Conservation (phyloP, 2,329 filamentous ascomycete genomes). For the Massarina eburnea region DNA sequence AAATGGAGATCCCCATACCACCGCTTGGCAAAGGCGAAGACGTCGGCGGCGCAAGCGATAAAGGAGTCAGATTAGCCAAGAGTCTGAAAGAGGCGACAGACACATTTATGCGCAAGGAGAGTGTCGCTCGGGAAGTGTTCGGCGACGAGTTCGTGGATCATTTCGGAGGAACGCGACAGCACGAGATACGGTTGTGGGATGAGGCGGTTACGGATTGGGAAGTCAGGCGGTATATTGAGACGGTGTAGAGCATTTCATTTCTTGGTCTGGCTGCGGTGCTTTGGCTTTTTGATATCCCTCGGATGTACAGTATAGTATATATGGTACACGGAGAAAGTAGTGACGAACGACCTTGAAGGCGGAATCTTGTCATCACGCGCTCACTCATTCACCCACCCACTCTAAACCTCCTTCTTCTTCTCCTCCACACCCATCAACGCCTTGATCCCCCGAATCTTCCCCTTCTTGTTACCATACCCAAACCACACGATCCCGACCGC, state of each 20-base stretch:
- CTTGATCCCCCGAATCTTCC: conserved; percentile 45
- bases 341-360: background rate
- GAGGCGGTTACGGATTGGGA: conserved; percentile 97
- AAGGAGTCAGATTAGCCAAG: conserved; percentile 78
- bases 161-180: conserved; percentile 86
- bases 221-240: conserved; percentile 50
- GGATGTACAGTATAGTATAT: background rate
- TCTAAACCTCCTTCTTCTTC: background rate
- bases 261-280: background rate
- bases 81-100: conserved; percentile 81
- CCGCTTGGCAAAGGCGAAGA: conserved; percentile 85
- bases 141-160: conserved; percentile 96
- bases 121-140: conserved; percentile 89
- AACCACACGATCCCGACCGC: conserved; percentile 51
- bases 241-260: conserved; percentile 18
- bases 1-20: conserved; percentile 77
- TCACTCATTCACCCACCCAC: too few relatives aligned
- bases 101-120: conserved; percentile 74
- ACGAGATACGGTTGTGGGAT: conserved; percentile 89
- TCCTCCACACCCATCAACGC: conserved; percentile 37
- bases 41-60: conserved; percentile 70
- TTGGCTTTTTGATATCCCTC: conserved; percentile 6
- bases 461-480: conserved; percentile 49
- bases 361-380: too few relatives aligned
- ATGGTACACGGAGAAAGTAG: background rate